Evolutionary conservation across 2,329 filamentous ascomycete species (phyloP), one percentile per base, ranked within the genome.

Genomic region (Penicillium sp.): DNA sequence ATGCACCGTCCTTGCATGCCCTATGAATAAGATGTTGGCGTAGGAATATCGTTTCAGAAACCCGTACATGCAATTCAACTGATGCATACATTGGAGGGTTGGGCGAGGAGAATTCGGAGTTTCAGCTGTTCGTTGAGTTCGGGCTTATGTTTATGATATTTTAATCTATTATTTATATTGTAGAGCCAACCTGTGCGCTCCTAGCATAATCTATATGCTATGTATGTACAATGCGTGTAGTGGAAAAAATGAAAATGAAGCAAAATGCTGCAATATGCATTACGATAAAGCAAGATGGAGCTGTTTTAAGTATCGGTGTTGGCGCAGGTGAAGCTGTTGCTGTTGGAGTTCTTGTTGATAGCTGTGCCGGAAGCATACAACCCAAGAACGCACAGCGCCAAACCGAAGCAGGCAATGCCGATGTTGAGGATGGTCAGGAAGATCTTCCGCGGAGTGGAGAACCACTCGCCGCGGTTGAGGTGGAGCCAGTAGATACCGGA

Each of bases 401-500:
- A 37, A 38, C 73, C 74, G 35, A 73, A 64, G 4, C 56, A 27
- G 6, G 81, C 73, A 19, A 81, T 73, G 0, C 71, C 41, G 0
- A 71, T 61, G 60, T 84, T 84, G 23, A 81, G 35, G 4, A 78
- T 54, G 4, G 77, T 78, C 15, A 83, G 62, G 4, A 66, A 57
- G 23, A 77, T 77, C 69, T 82, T 84, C 50, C 73, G 71, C 61
- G 71, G 75, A 27, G 71, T 73, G 33, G 71, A 68, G 38, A 76
- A 76, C 69, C 72, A 78, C 19, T 66, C 63, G 3, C 76, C 78
- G 31, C 71, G 67, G 62, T 84, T 79, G 59, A 85, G 71, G 61
- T 78, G 78, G 53, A 82, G 64, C 78, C 79, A 82, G 62, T 81
- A 78, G 4, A 76, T 63, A 19, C 75, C 78, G 19, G 74, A 75